Evolutionary conservation across 331 rosid species (phyloP).

Genomic region (Arachis monticola): DNA sequence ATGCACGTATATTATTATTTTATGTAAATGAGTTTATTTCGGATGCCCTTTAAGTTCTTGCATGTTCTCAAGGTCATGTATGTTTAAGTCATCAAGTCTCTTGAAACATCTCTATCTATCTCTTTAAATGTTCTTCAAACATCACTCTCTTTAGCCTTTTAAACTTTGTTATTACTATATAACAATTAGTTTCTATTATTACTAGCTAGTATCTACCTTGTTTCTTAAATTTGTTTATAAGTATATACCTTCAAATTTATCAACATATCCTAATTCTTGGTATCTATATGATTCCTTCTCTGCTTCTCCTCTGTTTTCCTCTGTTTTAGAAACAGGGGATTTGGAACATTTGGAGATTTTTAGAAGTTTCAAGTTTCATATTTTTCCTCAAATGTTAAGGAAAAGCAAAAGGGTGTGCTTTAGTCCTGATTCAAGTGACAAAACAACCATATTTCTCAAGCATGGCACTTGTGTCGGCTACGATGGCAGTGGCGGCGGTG

Average conservation of each 20-base stretch:
- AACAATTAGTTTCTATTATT: conserved; percentile 2
- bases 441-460: conserved; percentile 29
- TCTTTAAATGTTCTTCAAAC: conserved; percentile 28
- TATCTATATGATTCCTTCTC: conserved; percentile 7
- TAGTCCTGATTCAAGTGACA: conserved; percentile 14
- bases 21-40: conserved; percentile 24
- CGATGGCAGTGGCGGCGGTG: neutral
- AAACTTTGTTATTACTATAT: conserved; percentile 13
- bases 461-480: neutral
- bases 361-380: neutral
- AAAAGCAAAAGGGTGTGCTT: conserved; percentile 19
- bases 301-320: conserved; percentile 16
- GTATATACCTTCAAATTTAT: conserved; percentile 29
- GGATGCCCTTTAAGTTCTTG: conserved; percentile 1
- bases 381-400: conserved; percentile 9
- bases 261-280: conserved; percentile 1
- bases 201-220: conserved; percentile 24
- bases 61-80: conserved; percentile 22
- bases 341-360: neutral
- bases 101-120: conserved; percentile 23
- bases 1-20: conserved; percentile 26
- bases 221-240: conserved; percentile 31
- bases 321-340: neutral
- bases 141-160: conserved; percentile 41
- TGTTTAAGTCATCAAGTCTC: neutral